Conservation (phyloP, 176 grass and related monocot genomes). For the Carex kokanica region DNA sequence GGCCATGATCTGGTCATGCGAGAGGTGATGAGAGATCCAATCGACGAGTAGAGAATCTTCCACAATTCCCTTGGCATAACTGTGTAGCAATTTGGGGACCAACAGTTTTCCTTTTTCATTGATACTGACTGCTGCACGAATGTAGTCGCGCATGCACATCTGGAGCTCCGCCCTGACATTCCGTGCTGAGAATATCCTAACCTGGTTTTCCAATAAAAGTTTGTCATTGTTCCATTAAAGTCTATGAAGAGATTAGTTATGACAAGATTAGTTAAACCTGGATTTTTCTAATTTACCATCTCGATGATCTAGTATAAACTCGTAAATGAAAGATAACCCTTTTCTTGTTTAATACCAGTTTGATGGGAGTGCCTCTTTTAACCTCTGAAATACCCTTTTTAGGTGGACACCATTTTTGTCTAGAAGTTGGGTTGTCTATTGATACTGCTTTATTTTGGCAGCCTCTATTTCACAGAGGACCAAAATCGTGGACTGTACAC, state of each 20-base stretch:
- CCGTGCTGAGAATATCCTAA: slow-evolving; percentile 69
- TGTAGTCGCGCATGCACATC: slow-evolving; percentile 77
- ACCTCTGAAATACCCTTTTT: background rate
- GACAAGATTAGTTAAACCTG: background rate
- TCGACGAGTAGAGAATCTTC: slow-evolving; percentile 76
- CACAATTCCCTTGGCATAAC: slow-evolving; percentile 67
- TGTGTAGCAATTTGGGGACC: slow-evolving; percentile 77
- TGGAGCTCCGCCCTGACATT: slow-evolving; percentile 66
- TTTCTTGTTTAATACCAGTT: background rate
- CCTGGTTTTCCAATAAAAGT: slow-evolving; percentile 35
- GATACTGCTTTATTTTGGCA: background rate
- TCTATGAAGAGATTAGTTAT: background rate
- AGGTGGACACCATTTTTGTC: background rate
- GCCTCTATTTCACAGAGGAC: background rate
- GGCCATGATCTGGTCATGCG: slow-evolving; percentile 55
- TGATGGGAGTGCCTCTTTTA: background rate
- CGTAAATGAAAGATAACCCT: background rate
- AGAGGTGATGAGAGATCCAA: slow-evolving; percentile 85
- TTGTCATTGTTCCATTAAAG: slow-evolving; percentile 1
- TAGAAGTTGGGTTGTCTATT: background rate
- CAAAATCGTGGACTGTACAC: background rate
- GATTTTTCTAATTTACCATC: background rate
- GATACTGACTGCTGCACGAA: slow-evolving; percentile 64
- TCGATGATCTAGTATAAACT: background rate
- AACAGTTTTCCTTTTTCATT: slow-evolving; percentile 79